phyloP scores from a whole-genome alignment of 164 flowering plant species.

The Houttuynia cordata region DNA sequence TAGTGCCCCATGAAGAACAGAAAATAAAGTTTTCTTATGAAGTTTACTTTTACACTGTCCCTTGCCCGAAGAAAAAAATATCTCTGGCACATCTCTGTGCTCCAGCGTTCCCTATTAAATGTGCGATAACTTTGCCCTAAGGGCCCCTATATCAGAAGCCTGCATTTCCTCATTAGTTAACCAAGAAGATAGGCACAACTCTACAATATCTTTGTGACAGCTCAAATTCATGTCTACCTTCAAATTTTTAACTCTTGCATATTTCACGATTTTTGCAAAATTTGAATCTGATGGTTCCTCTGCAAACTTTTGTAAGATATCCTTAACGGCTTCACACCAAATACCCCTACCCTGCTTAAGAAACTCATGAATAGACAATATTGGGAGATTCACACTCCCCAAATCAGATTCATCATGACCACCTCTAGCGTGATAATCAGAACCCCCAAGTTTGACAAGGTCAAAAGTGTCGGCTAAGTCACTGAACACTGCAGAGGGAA shows the following conservation, averaged over 20 bases:
- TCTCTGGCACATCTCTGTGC: no score
- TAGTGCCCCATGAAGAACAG: no score
- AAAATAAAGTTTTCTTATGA: no score
- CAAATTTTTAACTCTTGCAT: conserved; percentile 19
- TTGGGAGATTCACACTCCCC: conserved; percentile 77
- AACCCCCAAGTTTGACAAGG: conserved; percentile 87
- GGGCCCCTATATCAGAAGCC: conserved; percentile 38
- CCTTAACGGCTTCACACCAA: conserved; percentile 57
- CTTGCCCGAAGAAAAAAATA: no score
- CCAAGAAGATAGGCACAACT: conserved; percentile 48
- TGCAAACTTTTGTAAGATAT: conserved; percentile 31
- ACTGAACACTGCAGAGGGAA: conserved; percentile 34
- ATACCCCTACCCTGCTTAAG: conserved; percentile 76
- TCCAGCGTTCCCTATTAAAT: background rate
- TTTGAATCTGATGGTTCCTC: conserved; percentile 58
- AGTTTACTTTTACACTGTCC: no score
- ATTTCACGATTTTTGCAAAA: conserved; percentile 35
- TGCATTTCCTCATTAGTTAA: conserved; percentile 58
- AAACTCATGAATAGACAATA: conserved; percentile 43
- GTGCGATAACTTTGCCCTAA: conserved; percentile 36
- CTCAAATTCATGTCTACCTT: conserved; percentile 19
- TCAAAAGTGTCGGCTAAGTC: conserved; percentile 63
- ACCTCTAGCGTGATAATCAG: conserved; percentile 86
- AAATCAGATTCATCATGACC: conserved; percentile 61
- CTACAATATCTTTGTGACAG: conserved; percentile 32